Evolutionary conservation across 2,329 filamentous ascomycete species (phyloP).

Genomic region (Balansia obtecta): DNA sequence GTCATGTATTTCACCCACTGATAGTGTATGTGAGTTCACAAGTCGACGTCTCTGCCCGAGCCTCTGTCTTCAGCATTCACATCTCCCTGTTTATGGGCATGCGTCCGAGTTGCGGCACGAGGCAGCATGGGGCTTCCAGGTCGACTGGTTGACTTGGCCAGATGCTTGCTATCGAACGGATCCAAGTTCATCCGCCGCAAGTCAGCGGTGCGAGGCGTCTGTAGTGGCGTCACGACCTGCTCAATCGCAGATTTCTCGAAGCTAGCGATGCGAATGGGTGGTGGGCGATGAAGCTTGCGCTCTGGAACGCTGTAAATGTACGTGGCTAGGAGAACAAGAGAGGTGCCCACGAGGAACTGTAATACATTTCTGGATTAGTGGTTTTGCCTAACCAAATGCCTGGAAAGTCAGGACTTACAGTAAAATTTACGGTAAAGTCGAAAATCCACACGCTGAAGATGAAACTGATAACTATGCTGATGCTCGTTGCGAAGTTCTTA

Average conservation of each 20-base stretch:
- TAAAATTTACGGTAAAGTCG: conserved; percentile 58
- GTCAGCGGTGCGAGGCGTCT: conserved; percentile 19
- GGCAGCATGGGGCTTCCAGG: conserved; percentile 33
- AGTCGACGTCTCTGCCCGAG: too few relatives aligned
- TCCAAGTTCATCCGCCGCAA: conserved; percentile 24
- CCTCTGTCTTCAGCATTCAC: neutral
- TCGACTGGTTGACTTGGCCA: conserved; percentile 32
- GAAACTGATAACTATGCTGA: conserved; percentile 81
- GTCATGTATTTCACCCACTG: neutral
- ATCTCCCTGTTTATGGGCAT: conserved; percentile 25
- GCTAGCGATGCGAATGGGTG: conserved; percentile 55
- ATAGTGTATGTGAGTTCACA: too few relatives aligned
- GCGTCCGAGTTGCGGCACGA: conserved; percentile 24
- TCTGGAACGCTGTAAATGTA: conserved; percentile 72
- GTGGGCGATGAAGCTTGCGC: conserved; percentile 39
- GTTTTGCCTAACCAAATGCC: neutral
- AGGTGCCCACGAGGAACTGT: conserved; percentile 73
- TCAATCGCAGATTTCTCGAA: conserved; percentile 66
- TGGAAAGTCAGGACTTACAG: conserved; percentile 40
- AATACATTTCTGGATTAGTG: neutral
- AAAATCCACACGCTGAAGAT: conserved; percentile 79
- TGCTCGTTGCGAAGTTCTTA: conserved; percentile 87
- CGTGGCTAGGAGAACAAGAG: conserved; percentile 66
- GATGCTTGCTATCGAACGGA: conserved; percentile 26
- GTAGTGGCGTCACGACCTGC: conserved; percentile 25